Percentiles rank a stretch among this genome's conserved stretches.
Evolutionary conservation across 2,329 filamentous ascomycete genomes (phyloP).

Genomic region (Botrytis galanthina): DNA sequence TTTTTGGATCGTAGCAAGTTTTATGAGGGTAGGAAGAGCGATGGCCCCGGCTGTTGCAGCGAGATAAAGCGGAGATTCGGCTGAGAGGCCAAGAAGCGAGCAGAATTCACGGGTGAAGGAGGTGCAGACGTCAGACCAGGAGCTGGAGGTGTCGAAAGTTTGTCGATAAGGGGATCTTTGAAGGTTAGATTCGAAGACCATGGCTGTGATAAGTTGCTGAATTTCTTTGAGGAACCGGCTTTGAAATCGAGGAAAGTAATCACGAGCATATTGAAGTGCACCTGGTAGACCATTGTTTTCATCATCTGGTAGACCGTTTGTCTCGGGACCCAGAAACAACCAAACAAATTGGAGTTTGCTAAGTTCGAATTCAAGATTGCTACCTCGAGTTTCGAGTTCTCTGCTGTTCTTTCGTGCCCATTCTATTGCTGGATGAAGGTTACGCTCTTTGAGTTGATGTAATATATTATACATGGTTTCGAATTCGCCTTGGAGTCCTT

Average conservation of each 20-base stretch:
- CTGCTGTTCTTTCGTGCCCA: conserved; percentile 76
- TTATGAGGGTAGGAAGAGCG: conserved; percentile 82
- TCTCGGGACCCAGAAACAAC: conserved; percentile 66
- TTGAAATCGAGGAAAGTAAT: conserved; percentile 73
- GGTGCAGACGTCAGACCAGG: conserved; percentile 80
- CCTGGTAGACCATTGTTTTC: conserved; percentile 55
- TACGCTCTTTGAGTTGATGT: conserved; percentile 68
- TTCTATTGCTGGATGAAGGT: conserved; percentile 78
- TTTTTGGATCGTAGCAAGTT: conserved; percentile 83
- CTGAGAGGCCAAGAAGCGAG: conserved; percentile 81
- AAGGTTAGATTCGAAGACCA: conserved; percentile 77
- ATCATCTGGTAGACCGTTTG: conserved; percentile 56
- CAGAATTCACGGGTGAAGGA: conserved; percentile 95
- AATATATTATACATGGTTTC: conserved; percentile 88
- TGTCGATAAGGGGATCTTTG: conserved; percentile 71
- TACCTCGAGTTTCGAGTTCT: conserved; percentile 75
- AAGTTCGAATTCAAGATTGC: conserved; percentile 93
- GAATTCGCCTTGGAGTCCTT: conserved; percentile 76
- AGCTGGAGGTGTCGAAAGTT: conserved; percentile 71
- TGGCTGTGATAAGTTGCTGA: conserved; percentile 74
- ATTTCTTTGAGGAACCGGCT: conserved; percentile 75
- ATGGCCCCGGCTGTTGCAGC: conserved; percentile 91
- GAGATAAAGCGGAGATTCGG: conserved; percentile 89
- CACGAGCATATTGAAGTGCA: conserved; percentile 73
- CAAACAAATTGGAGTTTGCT: conserved; percentile 86